Conservation (phyloP, 306 rosid genomes). For the Medicago ruthenica region DNA sequence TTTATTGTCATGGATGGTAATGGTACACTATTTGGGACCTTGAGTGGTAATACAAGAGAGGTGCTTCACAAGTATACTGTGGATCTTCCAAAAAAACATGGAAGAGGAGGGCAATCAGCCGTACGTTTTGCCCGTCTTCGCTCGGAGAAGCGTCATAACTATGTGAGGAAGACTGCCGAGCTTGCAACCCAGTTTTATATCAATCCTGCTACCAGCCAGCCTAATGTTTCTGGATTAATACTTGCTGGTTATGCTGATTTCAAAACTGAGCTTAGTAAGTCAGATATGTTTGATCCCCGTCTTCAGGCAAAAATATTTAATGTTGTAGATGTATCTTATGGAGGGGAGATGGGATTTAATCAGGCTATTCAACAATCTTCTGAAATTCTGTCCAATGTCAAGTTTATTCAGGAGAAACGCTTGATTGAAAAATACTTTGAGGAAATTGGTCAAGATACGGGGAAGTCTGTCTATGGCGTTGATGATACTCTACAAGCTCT, state of each 20-base stretch:
- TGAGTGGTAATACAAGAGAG: slow-evolving; percentile 90
- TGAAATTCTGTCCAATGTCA: slow-evolving; percentile 82
- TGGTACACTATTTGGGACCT: slow-evolving; percentile 88
- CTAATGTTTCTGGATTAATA: slow-evolving; percentile 85
- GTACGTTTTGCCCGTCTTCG: slow-evolving; percentile 94
- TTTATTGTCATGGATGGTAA: slow-evolving; percentile 91
- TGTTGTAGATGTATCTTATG: slow-evolving; percentile 89
- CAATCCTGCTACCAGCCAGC: slow-evolving; percentile 89
- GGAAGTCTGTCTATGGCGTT: slow-evolving; percentile 92
- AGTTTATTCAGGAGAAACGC: slow-evolving; percentile 88
- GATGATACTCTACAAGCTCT: slow-evolving; percentile 86
- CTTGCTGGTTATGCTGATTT: slow-evolving; percentile 93
- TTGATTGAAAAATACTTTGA: slow-evolving; percentile 89
- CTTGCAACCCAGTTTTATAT: slow-evolving; percentile 90
- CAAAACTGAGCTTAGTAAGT: slow-evolving; percentile 92
- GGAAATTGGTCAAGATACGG: slow-evolving; percentile 94
- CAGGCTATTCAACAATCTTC: slow-evolving; percentile 84
- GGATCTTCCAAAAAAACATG: slow-evolving; percentile 90
- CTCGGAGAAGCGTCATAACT: slow-evolving; percentile 90
- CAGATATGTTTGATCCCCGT: slow-evolving; percentile 95
- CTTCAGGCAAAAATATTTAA: slow-evolving; percentile 81
- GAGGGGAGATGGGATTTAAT: slow-evolving; percentile 89
- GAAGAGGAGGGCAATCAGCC: slow-evolving; percentile 94
- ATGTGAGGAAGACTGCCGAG: slow-evolving; percentile 91
- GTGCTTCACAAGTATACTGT: slow-evolving; percentile 87